A percentile compares a stretch with the other conserved stretches of the same genome.
These are phyloP conservation scores for Cystobasidium slooffiae DNA, from an alignment of 1,284 basidiomycete genomes.

Conservation along the genomic window DNA sequence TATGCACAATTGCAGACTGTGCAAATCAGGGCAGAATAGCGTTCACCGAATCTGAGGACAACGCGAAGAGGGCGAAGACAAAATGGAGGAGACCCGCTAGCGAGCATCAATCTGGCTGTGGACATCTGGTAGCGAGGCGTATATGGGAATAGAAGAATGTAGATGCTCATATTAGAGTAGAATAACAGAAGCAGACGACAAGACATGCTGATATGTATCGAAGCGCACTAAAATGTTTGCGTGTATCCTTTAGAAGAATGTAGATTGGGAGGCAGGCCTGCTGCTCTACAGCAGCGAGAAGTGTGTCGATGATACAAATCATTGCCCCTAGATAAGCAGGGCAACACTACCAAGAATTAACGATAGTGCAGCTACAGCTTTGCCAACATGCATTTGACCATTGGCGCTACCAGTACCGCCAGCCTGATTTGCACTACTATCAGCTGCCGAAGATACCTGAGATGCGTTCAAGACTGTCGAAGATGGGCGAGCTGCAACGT, in stretches of 20 bases:
- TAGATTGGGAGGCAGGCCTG: too few species aligned
- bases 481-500: neutral
- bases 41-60: conserved; percentile 21
- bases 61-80: conserved; percentile 9
- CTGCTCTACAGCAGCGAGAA: too few species aligned
- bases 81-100: conserved; percentile 35
- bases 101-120: conserved; percentile 36
- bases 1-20: conserved; percentile 40
- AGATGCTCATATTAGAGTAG: neutral
- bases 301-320: too few species aligned
- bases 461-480: neutral
- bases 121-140: conserved; percentile 18
- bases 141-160: conserved; percentile 27
- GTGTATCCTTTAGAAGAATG: too few species aligned
- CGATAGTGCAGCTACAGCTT: neutral
- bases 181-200: neutral
- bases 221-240: neutral
- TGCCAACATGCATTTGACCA: neutral
- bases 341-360: neutral
- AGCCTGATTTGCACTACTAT: neutral
- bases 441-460: neutral
- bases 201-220: conserved; percentile 2
- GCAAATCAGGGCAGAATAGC: conserved; percentile 36
- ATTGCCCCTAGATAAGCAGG: neutral
- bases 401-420: neutral